Evolutionary conservation across 306 rosid genomes (phyloP), one percentile per base, ranked within the genome.

Genomic region (Fragaria vesca): DNA sequence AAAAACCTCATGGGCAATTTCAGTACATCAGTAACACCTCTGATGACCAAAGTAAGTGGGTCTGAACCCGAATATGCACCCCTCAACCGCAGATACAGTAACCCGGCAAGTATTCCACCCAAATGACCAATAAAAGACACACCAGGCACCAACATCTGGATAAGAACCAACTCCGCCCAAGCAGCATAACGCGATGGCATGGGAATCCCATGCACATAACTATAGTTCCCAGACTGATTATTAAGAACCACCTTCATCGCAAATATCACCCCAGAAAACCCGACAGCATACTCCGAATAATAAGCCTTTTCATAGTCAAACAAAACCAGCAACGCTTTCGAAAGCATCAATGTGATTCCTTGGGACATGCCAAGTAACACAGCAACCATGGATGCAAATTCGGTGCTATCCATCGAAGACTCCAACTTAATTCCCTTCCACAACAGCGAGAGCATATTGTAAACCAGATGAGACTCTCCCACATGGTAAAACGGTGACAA

Each of bases 391-490:
- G 97, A 88, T 24, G 96, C 89, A 57, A 86, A 95, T 38, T 89
- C 75, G 0, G 66, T 6, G 58, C 96, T 91, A 38, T 94, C 91
- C 93, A 92, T 88, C 2, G 97, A 78, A 3, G 69, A 76, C 75
- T 95, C 98, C 61, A 95, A 79, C 20, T 86, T 92, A 67, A 89
- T 85, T 42, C 98, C 98, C 73, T 92, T 95, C 98, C 98, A 95
- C 40, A 95, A 83, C 65, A 95, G 97, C 3, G 97, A 95, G 26
- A 91, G 21, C 98, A 95, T 95, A 82, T 95, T 95, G 87, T 89
- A 95, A 34, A 87, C 91, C 17, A 95, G 84, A 82, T 95, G 98
- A 58, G 97, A 74, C 34, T 95, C 98, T 2, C 88, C 92, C 50
- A 83, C 43, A 63, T 95, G 98, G 83, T 92, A 95, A 83, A 95